Conservation (phyloP, 2,329 filamentous ascomycete genomes). For the Alternaria gansuensis region DNA sequence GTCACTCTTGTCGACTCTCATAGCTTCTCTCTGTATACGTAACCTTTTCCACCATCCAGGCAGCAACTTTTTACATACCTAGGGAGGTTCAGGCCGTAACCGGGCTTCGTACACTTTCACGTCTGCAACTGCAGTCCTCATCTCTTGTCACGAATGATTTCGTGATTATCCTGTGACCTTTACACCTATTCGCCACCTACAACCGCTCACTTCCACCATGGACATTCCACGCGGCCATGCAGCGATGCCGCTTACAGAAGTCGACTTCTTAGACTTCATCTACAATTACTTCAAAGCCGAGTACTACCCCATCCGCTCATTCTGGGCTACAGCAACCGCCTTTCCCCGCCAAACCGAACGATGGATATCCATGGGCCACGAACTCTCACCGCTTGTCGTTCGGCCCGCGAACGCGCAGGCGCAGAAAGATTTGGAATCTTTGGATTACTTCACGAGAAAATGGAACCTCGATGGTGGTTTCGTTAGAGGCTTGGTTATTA, state of each 20-base stretch:
- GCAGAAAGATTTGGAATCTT: conserved; percentile 49
- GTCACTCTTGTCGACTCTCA: conserved; percentile 26
- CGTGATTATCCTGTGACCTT: conserved; percentile 9
- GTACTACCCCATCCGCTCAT: conserved; percentile 50
- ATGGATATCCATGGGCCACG: conserved; percentile 49
- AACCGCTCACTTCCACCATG: conserved; percentile 28
- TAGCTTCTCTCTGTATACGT: conserved; percentile 27
- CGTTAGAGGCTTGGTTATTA: conserved; percentile 43
- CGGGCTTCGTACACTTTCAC: neutral
- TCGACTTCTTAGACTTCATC: conserved; percentile 49
- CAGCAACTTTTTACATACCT: conserved; percentile 40
- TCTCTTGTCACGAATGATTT: neutral
- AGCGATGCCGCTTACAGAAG: conserved; percentile 46
- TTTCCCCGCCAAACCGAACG: conserved; percentile 41
- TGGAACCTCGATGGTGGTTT: conserved; percentile 47
- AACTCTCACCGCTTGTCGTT: conserved; percentile 40
- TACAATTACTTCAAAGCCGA: conserved; percentile 53
- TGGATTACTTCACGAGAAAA: conserved; percentile 46
- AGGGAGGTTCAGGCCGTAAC: neutral
- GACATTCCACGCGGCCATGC: conserved; percentile 45
- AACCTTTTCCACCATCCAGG: conserved; percentile 35
- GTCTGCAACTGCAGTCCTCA: neutral
- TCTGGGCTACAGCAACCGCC: conserved; percentile 50
- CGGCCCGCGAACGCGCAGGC: conserved; percentile 50
- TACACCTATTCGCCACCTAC: conserved; percentile 19